Evolutionary conservation across 2,329 filamentous ascomycete species (phyloP).

Genomic region (Cordyceps fumosorosea): DNA sequence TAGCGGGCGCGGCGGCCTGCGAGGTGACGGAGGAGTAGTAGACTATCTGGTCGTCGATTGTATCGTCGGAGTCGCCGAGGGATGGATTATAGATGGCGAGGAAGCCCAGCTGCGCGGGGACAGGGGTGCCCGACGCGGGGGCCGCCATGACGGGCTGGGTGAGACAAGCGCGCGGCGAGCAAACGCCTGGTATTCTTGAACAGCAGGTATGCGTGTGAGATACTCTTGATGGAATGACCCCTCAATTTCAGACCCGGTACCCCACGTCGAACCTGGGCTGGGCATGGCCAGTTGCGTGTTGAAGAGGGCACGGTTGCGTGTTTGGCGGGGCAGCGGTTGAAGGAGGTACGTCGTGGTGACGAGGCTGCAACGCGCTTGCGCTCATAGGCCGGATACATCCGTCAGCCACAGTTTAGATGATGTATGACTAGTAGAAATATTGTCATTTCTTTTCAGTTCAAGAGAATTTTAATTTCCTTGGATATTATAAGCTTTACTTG

Average conservation of each 20-base stretch:
- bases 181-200: background rate
- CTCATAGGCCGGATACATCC: background rate
- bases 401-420: background rate
- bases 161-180: background rate
- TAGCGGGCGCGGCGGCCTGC: slow-evolving; percentile 28
- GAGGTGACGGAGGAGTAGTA: slow-evolving; percentile 71
- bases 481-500: too few species aligned
- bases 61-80: slow-evolving; percentile 53
- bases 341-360: background rate
- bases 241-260: background rate
- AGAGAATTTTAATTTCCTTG: too few species aligned
- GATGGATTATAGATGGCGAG: slow-evolving; percentile 93
- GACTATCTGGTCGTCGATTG: slow-evolving; percentile 74
- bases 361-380: background rate
- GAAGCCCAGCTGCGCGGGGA: slow-evolving; percentile 79
- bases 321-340: slow-evolving; percentile 1
- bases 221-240: background rate
- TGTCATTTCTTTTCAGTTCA: background rate
- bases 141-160: slow-evolving; percentile 10
- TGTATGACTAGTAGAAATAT: background rate
- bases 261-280: background rate
- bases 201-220: background rate
- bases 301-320: background rate
- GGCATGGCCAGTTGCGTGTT: background rate
- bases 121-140: slow-evolving; percentile 19